Evolutionary conservation across 2,329 filamentous ascomycete genomes (phyloP).

Genomic region (Arthrinium puccinioides): DNA sequence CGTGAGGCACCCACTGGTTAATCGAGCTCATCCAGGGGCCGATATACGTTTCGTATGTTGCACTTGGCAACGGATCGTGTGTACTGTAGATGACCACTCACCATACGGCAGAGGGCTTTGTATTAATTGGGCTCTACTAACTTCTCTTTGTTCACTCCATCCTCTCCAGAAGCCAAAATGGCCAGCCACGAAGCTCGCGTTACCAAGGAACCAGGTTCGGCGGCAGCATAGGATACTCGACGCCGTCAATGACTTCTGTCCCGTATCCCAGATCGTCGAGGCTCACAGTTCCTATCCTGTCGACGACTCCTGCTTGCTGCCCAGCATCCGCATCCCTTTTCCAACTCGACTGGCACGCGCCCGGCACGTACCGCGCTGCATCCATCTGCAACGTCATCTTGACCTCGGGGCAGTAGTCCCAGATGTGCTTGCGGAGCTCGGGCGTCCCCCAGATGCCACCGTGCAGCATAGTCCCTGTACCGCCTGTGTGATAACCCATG

Average conservation of each 20-base stretch:
- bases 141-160: too few species aligned
- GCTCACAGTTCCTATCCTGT: conserved; percentile 11
- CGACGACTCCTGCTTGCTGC: conserved; percentile 8
- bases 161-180: too few species aligned
- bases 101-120: too few species aligned
- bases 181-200: too few species aligned
- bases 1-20: too few species aligned
- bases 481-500: conserved; percentile 52
- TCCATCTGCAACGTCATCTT: conserved; percentile 52
- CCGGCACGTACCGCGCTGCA: conserved; percentile 41
- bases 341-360: conserved; percentile 37
- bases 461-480: conserved; percentile 37
- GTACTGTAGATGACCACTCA: too few species aligned
- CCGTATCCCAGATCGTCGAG: conserved; percentile 23
- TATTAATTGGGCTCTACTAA: too few species aligned
- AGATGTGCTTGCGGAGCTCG: conserved; percentile 40
- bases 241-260: conserved; percentile 32
- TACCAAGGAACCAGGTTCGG: conserved; percentile 1
- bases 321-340: conserved; percentile 28
- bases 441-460: conserved; percentile 40
- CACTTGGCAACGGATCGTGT: too few species aligned
- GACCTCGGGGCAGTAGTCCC: conserved; percentile 51
- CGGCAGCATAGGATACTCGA: conserved; percentile 32
- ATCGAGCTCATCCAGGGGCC: too few species aligned
- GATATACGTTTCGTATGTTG: too few species aligned